These are phyloP conservation scores for Claviceps monticola DNA, from an alignment of 2,329 filamentous ascomycete genomes.

Conservation along the genomic window DNA sequence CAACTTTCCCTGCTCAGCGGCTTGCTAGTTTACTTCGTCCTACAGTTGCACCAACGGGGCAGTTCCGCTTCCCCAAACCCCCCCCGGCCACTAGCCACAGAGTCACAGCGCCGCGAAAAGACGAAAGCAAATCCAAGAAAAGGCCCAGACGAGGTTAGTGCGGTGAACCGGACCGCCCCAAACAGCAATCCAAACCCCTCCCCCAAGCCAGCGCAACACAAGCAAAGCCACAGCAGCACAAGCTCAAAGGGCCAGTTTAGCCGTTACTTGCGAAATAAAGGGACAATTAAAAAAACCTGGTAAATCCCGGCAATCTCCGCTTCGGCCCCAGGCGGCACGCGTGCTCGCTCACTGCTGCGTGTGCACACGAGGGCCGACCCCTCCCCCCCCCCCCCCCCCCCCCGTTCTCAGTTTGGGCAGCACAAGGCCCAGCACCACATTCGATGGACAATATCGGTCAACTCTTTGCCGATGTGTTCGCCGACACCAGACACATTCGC, in stretches of 20 bases:
- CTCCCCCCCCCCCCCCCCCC: neutral
- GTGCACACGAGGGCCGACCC: too few species aligned
- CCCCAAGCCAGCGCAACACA: too few species aligned
- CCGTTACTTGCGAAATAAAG: too few species aligned
- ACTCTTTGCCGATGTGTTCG: constrained; percentile 7
- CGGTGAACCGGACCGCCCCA: neutral
- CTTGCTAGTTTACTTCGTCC: too few species aligned
- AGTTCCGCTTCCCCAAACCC: too few species aligned
- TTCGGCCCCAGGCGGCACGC: neutral
- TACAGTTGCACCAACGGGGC: too few species aligned
- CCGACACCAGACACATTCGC: constrained; percentile 5
- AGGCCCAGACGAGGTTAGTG: neutral
- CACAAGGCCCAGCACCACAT: neutral
- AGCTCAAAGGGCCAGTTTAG: too few species aligned
- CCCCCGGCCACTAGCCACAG: too few species aligned
- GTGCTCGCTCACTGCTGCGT: neutral
- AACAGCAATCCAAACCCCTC: neutral
- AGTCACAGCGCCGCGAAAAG: neutral
- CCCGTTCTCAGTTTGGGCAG: neutral
- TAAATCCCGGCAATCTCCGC: neutral
- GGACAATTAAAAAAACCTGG: neutral
- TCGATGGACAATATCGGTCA: constrained; percentile 4
- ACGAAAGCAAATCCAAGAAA: neutral
- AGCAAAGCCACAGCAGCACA: too few species aligned
- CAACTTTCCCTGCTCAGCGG: too few species aligned